Evolutionary conservation across 2,329 filamentous ascomycete species (phyloP).

Genomic region (Diaporthe caulivora): DNA sequence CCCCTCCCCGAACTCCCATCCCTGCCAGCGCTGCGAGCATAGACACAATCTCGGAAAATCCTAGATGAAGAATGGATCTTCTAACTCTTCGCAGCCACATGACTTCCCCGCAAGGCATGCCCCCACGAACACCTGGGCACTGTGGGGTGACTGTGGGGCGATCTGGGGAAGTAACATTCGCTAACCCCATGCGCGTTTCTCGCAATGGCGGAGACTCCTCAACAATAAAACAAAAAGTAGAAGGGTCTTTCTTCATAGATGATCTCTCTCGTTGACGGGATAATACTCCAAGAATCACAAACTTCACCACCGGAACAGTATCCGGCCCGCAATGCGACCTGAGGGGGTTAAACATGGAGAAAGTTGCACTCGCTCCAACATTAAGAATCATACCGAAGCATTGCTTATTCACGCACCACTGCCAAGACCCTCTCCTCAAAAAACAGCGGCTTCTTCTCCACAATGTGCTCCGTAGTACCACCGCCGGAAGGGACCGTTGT

Average conservation of each 20-base stretch:
- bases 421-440: neutral
- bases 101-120: neutral
- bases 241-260: neutral
- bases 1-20: neutral
- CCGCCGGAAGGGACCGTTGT: neutral
- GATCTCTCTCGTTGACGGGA: too few relatives aligned
- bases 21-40: neutral
- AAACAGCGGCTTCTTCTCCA: neutral
- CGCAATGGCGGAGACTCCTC: too few relatives aligned
- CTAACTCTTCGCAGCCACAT: neutral
- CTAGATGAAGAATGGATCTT: neutral
- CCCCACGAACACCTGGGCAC: neutral
- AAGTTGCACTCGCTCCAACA: neutral
- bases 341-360: neutral
- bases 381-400: neutral
- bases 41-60: neutral
- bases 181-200: neutral
- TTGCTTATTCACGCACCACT: neutral
- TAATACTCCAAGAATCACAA: neutral
- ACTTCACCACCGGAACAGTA: too few relatives aligned
- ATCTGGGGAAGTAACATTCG: conserved; percentile 19
- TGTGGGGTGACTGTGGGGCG: conserved; percentile 12
- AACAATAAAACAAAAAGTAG: neutral
- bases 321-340: too few relatives aligned
- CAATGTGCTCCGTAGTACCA: neutral